A percentile compares a stretch with the other conserved stretches of the same genome.
These are phyloP conservation scores for Dinochytrium kinnereticum DNA, from an alignment of 371 early-diverging fungal species.

Conservation along the genomic window DNA sequence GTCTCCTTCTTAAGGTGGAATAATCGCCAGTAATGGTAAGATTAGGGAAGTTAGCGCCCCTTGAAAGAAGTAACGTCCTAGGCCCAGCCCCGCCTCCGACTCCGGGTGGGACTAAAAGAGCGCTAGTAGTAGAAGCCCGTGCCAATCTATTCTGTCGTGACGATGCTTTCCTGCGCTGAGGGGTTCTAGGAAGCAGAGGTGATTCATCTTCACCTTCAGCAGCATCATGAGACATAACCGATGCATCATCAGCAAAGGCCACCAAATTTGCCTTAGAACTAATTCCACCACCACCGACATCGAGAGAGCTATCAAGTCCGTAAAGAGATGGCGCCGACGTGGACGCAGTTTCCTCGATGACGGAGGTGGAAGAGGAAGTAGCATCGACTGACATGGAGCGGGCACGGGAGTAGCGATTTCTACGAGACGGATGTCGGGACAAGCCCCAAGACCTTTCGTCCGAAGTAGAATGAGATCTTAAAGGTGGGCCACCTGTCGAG, in stretches of 20 bases:
- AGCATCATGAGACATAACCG: no score
- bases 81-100: background rate
- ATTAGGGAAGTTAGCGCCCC: constrained; percentile 39
- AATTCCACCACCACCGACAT: no score
- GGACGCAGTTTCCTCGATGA: background rate
- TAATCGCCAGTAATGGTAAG: constrained; percentile 43
- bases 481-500: no score
- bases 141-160: background rate
- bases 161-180: no score
- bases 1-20: constrained; percentile 24
- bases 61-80: constrained; percentile 44
- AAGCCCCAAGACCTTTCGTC: no score
- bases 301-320: background rate
- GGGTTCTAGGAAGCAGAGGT: constrained; percentile 11
- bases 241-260: no score
- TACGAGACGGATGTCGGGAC: background rate
- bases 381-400: background rate
- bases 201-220: background rate
- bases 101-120: background rate
- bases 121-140: background rate
- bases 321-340: background rate
- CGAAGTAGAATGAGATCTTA: no score
- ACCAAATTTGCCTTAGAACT: no score
- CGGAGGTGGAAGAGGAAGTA: constrained; percentile 1
- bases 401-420: background rate